Evolutionary conservation across 129 eudicot genomes (phyloP).

Genomic region (Daucus carota): DNA sequence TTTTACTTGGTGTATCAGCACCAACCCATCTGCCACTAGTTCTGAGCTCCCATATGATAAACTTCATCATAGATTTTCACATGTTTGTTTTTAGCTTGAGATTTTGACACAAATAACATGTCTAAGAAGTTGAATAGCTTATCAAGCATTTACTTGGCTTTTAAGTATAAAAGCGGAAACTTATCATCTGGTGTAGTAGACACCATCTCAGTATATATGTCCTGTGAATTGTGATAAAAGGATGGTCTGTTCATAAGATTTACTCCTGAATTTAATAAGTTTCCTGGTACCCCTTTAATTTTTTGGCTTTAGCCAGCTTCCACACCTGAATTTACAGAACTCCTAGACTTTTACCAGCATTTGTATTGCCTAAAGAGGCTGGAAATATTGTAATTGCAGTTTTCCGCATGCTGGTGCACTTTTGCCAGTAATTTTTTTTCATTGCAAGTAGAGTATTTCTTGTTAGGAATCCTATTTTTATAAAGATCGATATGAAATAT

Average conservation of each 20-base stretch:
- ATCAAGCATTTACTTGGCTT: background rate
- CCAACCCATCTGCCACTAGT: background rate
- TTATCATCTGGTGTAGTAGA: background rate
- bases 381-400: background rate
- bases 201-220: background rate
- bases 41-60: background rate
- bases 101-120: background rate
- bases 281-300: too few species aligned
- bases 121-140: background rate
- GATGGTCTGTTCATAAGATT: background rate
- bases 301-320: background rate
- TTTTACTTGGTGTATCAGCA: background rate
- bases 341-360: background rate
- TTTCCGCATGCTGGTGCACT: background rate
- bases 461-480: background rate
- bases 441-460: background rate
- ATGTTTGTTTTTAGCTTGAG: background rate
- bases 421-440: background rate
- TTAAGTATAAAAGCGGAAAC: background rate
- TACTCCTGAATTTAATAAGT: too few species aligned
- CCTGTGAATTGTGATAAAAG: background rate
- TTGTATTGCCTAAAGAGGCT: background rate
- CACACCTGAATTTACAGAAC: background rate
- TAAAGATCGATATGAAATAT: background rate
- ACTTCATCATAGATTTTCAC: background rate